Evolutionary conservation across 129 eudicot species (phyloP).

Genomic region (Flaveria linearis): DNA sequence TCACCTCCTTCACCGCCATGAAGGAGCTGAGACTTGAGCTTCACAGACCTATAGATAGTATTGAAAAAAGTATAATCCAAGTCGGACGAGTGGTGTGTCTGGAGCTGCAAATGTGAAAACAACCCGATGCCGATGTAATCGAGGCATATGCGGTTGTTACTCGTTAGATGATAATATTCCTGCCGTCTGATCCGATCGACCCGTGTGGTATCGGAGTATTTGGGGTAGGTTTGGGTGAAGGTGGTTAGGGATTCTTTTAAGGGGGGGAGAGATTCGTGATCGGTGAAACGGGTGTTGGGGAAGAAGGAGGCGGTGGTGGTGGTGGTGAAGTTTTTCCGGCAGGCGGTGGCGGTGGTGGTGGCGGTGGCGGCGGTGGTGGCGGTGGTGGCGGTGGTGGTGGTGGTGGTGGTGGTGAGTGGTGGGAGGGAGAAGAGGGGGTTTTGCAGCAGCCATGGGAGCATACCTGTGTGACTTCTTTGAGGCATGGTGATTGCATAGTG

Average conservation of each 20-base stretch:
- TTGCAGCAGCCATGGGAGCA: conserved; percentile 64
- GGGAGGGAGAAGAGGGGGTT: conserved; percentile 45
- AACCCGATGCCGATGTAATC: conserved; percentile 89
- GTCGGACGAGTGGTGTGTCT: conserved; percentile 29
- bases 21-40: conserved; percentile 66
- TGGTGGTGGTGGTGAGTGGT: conserved; percentile 31
- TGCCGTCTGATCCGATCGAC: conserved; percentile 65
- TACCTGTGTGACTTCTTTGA: conserved; percentile 45
- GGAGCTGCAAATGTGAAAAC: conserved; percentile 72
- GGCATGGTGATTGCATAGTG: conserved; percentile 61
- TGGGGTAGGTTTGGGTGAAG: conserved; percentile 64
- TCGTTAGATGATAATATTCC: conserved; percentile 62
- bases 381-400: too few species aligned
- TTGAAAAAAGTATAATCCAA: conserved; percentile 58
- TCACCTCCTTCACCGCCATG: conserved; percentile 65
- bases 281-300: conserved; percentile 65
- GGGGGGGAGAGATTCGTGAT: conserved; percentile 81
- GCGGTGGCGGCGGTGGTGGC: too few species aligned
- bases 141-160: conserved; percentile 64
- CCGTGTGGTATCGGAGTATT: conserved; percentile 51
- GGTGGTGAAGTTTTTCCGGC: too few species aligned
- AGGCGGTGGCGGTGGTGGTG: too few species aligned
- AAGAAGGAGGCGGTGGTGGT: too few species aligned
- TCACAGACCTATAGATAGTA: conserved; percentile 51
- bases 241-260: conserved; percentile 55